Evolutionary conservation across 2,329 filamentous ascomycete genomes (phyloP).

Genomic region (Fusarium anguioides): DNA sequence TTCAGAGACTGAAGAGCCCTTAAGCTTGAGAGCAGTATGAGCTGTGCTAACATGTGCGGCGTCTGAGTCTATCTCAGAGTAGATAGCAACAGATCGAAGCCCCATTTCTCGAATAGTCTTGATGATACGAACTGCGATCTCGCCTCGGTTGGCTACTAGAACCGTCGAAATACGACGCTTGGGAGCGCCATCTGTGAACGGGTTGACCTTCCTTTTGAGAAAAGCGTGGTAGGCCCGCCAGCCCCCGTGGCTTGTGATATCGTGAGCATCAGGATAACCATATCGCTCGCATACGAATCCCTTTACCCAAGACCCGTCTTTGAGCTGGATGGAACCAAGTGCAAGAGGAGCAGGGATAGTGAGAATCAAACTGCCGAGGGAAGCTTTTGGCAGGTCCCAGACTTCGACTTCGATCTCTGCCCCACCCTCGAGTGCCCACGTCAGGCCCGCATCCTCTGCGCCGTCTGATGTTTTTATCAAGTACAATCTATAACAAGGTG

Average conservation of each 20-base stretch:
- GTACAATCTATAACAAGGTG: slow-evolving; percentile 47
- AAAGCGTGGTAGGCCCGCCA: slow-evolving; percentile 47
- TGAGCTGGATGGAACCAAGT: slow-evolving; percentile 52
- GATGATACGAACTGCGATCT: slow-evolving; percentile 73
- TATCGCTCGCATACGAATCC: slow-evolving; percentile 54
- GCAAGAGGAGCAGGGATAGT: slow-evolving; percentile 50
- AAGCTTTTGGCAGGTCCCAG: slow-evolving; percentile 48
- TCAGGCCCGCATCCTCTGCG: slow-evolving; percentile 49
- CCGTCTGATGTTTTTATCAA: slow-evolving; percentile 36
- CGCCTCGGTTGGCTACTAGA: slow-evolving; percentile 78
- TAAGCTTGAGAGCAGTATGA: slow-evolving; percentile 73
- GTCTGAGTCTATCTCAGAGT: slow-evolving; percentile 69
- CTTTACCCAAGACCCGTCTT: slow-evolving; percentile 48
- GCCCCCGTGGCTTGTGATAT: slow-evolving; percentile 49
- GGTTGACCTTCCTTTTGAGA: not conserved
- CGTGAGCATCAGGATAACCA: slow-evolving; percentile 46
- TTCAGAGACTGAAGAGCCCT: slow-evolving; percentile 55
- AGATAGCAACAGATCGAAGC: slow-evolving; percentile 76
- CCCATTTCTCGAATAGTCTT: slow-evolving; percentile 74
- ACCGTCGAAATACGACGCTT: slow-evolving; percentile 41
- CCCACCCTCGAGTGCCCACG: slow-evolving; percentile 43
- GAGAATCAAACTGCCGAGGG: slow-evolving; percentile 48
- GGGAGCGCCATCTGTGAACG: not conserved
- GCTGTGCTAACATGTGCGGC: slow-evolving; percentile 78
- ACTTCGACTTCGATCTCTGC: slow-evolving; percentile 50